These are phyloP conservation scores for Pisolithus thermaeus DNA, from an alignment of 1,284 basidiomycete species.

Conservation along the genomic window DNA sequence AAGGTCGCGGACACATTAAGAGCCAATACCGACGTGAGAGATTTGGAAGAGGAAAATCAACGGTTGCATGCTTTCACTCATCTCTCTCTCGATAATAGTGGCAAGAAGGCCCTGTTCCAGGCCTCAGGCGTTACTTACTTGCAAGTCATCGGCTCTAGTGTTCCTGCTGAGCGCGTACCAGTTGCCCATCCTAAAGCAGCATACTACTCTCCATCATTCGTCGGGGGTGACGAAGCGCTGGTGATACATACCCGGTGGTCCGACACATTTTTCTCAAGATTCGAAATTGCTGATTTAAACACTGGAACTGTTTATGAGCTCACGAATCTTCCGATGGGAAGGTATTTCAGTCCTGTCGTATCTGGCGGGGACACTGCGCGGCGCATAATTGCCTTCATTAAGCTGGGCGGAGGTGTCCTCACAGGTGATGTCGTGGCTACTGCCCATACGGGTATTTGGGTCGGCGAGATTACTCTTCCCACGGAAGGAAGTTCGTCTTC, in stretches of 20 bases:
- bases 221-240: constrained; percentile 42
- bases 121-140: constrained; percentile 58
- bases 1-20: constrained; percentile 54
- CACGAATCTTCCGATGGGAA: constrained; percentile 51
- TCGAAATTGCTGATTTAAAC: constrained; percentile 56
- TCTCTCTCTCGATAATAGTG: constrained; percentile 47
- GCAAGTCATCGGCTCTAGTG: constrained; percentile 36
- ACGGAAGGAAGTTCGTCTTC: constrained; percentile 14
- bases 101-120: constrained; percentile 56
- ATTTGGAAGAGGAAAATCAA: constrained; percentile 50
- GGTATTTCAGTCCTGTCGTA: constrained; percentile 56
- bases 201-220: constrained; percentile 66
- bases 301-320: constrained; percentile 43
- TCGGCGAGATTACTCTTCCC: constrained; percentile 53
- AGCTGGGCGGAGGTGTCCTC: constrained; percentile 50
- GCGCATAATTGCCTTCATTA: constrained; percentile 59
- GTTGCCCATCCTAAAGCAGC: constrained; percentile 40
- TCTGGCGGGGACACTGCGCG: constrained; percentile 34
- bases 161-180: constrained; percentile 37
- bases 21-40: constrained; percentile 42
- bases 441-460: constrained; percentile 54
- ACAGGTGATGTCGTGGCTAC: constrained; percentile 63
- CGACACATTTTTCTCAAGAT: constrained; percentile 51
- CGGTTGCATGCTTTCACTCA: constrained; percentile 57
- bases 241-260: constrained; percentile 67